Evolutionary conservation across 208 protist species (phyloP).

Genomic region (Trypanosoma theileri): DNA sequence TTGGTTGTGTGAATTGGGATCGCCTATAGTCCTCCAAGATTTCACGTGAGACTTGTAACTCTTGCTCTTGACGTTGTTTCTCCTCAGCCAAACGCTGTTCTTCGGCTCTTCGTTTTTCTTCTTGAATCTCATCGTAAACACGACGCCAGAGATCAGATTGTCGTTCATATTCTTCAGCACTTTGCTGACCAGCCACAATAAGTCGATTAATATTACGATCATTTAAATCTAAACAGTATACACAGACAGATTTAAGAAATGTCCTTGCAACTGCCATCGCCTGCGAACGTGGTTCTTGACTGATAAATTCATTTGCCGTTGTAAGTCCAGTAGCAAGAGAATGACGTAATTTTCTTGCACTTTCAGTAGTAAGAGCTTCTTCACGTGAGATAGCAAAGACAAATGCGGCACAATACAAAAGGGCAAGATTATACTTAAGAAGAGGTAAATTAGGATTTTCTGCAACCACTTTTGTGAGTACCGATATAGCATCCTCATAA

Average conservation of each 20-base stretch:
- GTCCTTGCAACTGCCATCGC: constrained; percentile 28
- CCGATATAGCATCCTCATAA: constrained; percentile 61
- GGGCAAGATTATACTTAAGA: constrained; percentile 68
- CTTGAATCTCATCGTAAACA: constrained; percentile 40
- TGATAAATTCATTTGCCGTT: constrained; percentile 36
- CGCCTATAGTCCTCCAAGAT: constrained; percentile 44
- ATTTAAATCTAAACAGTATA: constrained; percentile 58
- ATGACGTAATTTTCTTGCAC: constrained; percentile 41
- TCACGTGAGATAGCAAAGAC: constrained; percentile 36
- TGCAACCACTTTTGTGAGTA: constrained; percentile 36
- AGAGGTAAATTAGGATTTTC: constrained; percentile 39
- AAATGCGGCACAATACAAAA: constrained; percentile 76
- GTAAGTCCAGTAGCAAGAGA: constrained; percentile 43
- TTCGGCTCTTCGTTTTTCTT: constrained; percentile 38
- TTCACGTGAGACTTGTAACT: constrained; percentile 30
- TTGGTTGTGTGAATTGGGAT: constrained; percentile 5
- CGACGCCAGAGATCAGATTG: constrained; percentile 47
- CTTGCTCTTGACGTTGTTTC: constrained; percentile 41
- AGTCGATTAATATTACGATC: constrained; percentile 43
- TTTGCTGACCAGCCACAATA: constrained; percentile 45
- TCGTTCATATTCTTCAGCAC: constrained; percentile 37
- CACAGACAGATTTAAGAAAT: constrained; percentile 46
- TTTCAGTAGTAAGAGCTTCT: constrained; percentile 36
- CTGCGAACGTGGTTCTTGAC: constrained; percentile 21
- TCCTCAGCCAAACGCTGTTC: constrained; percentile 36